A percentile compares a stretch with the other conserved stretches of the same genome.
Conservation (phyloP, 2,329 filamentous ascomycete species). For the Trichoderma hamatum region DNA sequence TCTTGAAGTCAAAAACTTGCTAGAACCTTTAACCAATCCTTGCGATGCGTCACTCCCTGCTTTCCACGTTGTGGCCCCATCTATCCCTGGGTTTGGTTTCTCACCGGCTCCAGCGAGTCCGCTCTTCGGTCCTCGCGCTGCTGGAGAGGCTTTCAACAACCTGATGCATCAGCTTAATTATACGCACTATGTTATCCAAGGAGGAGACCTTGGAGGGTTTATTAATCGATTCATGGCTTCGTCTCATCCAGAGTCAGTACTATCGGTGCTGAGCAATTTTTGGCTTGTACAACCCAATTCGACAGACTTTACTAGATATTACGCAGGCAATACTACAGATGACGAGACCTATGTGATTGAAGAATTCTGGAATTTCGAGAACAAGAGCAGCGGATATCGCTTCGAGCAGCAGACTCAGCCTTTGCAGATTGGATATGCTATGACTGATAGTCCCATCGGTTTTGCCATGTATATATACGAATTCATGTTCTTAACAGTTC, state of each 20-base stretch:
- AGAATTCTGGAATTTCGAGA: conserved; percentile 11
- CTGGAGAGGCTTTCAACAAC: not conserved
- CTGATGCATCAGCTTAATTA: conserved; percentile 5
- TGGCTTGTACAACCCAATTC: conserved; percentile 6
- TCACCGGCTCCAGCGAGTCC: not conserved
- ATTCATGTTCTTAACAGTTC: conserved; percentile 4
- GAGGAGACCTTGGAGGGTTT: conserved; percentile 1
- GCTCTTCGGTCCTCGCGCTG: not conserved
- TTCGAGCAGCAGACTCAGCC: conserved; percentile 3
- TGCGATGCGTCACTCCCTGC: not conserved
- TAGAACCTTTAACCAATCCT: not conserved
- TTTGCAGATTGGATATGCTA: not conserved
- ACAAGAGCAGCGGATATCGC: conserved; percentile 5
- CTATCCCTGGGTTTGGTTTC: conserved; percentile 11
- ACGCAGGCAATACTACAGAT: not conserved
- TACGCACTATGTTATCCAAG: not conserved
- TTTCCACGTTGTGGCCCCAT: conserved; percentile 11
- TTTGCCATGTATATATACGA: conserved; percentile 8
- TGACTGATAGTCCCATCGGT: not conserved
- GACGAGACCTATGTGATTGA: not conserved
- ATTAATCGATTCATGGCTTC: conserved; percentile 7
- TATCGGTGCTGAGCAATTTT: conserved; percentile 11
- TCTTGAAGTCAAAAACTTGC: conserved; percentile 1
- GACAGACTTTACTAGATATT: conserved; percentile 49
- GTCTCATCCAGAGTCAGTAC: not conserved